phyloP scores from a whole-genome alignment of 1,139 yeast genomes.

The Diutina sp. region DNA sequence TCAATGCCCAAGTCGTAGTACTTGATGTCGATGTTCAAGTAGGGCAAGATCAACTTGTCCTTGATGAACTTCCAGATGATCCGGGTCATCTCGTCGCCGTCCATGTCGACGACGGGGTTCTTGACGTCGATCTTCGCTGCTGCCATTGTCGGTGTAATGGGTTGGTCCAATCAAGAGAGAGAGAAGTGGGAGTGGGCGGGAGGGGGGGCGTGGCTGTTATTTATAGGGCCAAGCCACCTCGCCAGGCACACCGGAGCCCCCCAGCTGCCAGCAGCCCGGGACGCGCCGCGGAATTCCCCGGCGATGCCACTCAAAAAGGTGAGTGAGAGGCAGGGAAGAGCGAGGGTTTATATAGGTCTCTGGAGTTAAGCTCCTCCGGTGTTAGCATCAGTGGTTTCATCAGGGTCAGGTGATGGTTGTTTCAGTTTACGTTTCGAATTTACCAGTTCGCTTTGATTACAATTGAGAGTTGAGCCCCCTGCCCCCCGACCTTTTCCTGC shows the following conservation, averaged over 20 bases:
- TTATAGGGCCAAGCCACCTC: not conserved
- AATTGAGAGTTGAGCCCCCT: not conserved
- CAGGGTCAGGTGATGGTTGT: no score
- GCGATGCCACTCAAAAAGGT: not conserved
- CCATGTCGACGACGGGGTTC: slow-evolving; percentile 88
- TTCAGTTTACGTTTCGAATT: no score
- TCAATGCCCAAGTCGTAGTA: slow-evolving; percentile 85
- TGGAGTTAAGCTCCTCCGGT: no score
- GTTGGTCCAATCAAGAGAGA: not conserved
- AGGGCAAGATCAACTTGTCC: slow-evolving; percentile 72
- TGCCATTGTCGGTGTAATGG: slow-evolving; percentile 3
- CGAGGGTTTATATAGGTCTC: no score
- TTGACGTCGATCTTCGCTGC: slow-evolving; percentile 57
- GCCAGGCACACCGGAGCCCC: not conserved
- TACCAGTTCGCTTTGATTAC: no score
- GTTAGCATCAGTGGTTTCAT: no score
- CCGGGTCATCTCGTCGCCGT: slow-evolving; percentile 94
- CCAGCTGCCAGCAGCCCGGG: no score
- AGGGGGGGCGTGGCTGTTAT: not conserved
- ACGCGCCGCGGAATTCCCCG: not conserved
- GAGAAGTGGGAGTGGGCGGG: no score
- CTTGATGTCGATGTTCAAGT: slow-evolving; percentile 75
- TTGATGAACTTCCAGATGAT: slow-evolving; percentile 84
- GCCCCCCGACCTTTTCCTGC: not conserved
- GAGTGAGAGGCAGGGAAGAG: no score